Percentiles rank a stretch among this genome's conserved stretches.
Conservation (phyloP, 2,329 filamentous ascomycete genomes). For the Pseudogymnoascus sp. region DNA sequence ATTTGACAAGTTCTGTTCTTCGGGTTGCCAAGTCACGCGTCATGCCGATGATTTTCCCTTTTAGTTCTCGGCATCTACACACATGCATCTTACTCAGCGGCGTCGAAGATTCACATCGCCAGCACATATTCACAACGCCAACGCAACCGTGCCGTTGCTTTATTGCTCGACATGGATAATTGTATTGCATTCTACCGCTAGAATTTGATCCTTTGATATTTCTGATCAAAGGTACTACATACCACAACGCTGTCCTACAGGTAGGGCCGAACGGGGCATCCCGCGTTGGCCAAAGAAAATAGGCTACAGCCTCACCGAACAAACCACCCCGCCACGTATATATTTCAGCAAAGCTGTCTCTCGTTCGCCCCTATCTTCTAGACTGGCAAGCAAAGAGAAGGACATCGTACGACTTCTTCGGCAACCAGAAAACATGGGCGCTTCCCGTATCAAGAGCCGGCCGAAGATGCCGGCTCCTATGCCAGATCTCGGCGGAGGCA, state of each 20-base stretch:
- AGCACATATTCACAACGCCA: not conserved
- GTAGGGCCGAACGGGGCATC: not conserved
- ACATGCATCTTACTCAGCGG: not conserved
- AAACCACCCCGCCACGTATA: not conserved
- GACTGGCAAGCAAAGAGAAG: not conserved
- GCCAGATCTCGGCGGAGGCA: conserved; percentile 11
- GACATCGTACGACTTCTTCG: not conserved
- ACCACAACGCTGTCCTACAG: not conserved
- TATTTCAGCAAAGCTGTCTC: not conserved
- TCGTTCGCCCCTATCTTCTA: too few relatives aligned
- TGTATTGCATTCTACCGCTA: not conserved
- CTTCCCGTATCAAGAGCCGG: conserved; percentile 7
- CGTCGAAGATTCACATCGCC: not conserved
- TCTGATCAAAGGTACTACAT: not conserved
- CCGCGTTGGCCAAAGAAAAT: not conserved
- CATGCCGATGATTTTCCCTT: conserved; percentile 3
- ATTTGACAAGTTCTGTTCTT: not conserved
- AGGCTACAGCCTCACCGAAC: not conserved
- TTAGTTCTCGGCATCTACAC: not conserved
- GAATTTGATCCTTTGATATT: not conserved
- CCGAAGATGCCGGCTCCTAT: conserved; percentile 9
- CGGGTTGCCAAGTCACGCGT: conserved; percentile 6
- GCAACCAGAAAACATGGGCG: not conserved
- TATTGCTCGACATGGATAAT: not conserved
- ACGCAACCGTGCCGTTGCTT: not conserved